Evolutionary conservation across 108 stramenopile species (phyloP).

Genomic region (Nitzschia sp.): DNA sequence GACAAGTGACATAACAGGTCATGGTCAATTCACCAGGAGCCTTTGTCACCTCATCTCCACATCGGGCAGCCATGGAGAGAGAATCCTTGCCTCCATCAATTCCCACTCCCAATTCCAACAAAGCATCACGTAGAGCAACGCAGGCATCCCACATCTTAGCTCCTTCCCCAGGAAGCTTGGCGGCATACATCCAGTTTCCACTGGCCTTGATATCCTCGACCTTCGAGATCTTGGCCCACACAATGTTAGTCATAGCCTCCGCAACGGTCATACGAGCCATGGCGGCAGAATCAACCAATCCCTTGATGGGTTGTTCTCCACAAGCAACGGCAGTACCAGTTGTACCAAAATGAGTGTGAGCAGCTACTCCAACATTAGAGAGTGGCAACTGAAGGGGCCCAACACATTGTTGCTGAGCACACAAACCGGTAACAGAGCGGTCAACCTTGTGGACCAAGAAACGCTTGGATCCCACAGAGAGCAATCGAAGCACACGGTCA

Average conservation of each 20-base stretch:
- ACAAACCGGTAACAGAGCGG: conserved; percentile 96
- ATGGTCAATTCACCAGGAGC: conserved; percentile 96
- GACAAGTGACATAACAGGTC: conserved; percentile 94
- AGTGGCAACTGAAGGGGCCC: conserved; percentile 97
- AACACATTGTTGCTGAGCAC: conserved; percentile 99
- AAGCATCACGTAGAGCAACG: conserved; percentile 86
- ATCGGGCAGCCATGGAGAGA: conserved; percentile 97
- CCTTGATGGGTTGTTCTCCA: conserved; percentile 98
- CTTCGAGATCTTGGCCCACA: conserved; percentile 92
- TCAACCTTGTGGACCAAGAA: conserved; percentile 99
- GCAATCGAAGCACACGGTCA: conserved; percentile 90
- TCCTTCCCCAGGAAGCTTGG: conserved; percentile 97
- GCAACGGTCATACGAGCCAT: conserved; percentile 98
- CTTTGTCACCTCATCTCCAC: conserved; percentile 93
- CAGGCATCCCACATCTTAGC: conserved; percentile 98
- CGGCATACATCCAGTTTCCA: conserved; percentile 99
- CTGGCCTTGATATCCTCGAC: conserved; percentile 94
- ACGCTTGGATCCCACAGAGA: conserved; percentile 97
- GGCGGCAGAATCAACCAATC: conserved; percentile 87
- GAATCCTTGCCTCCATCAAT: conserved; percentile 99
- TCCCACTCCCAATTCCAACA: conserved; percentile 87
- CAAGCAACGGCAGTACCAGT: conserved; percentile 96
- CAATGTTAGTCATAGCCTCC: conserved; percentile 98
- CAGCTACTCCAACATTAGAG: conserved; percentile 93
- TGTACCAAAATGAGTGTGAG: conserved; percentile 90